A percentile compares a stretch with the other conserved stretches of the same genome.
Evolutionary conservation across 2,329 filamentous ascomycete genomes (phyloP).

Genomic region (Fusarium dimerum): DNA sequence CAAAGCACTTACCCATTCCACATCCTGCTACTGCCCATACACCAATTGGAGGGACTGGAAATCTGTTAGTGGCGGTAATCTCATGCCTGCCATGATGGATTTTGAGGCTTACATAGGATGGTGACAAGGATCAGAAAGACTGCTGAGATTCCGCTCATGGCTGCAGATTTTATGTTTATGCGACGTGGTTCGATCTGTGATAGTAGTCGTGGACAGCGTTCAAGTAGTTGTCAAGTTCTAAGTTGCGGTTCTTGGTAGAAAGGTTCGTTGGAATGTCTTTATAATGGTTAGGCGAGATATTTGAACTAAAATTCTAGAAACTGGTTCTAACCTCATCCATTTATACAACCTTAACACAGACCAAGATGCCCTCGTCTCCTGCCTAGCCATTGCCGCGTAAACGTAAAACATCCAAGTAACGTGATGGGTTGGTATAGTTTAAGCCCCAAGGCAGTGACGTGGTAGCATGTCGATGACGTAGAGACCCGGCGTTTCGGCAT

Average conservation of each 20-base stretch:
- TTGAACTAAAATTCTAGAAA: too few species aligned
- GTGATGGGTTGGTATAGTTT: neutral
- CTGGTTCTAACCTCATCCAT: too few species aligned
- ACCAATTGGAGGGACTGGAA: slow-evolving; percentile 64
- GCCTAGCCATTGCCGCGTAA: neutral
- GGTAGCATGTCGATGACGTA: neutral
- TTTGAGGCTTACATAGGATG: slow-evolving; percentile 44
- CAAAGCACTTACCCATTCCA: slow-evolving; percentile 48
- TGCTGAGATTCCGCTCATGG: slow-evolving; percentile 51
- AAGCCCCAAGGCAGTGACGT: neutral
- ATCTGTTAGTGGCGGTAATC: slow-evolving; percentile 20
- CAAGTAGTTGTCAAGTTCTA: too few species aligned
- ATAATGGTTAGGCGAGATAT: too few species aligned
- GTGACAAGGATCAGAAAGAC: slow-evolving; percentile 54
- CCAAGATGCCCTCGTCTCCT: neutral
- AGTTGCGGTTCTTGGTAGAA: too few species aligned
- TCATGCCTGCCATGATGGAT: neutral
- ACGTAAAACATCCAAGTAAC: neutral
- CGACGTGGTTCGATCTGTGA: neutral
- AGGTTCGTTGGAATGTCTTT: too few species aligned
- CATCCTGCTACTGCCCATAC: slow-evolving; percentile 67
- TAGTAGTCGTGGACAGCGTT: too few species aligned
- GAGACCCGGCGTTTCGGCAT: neutral
- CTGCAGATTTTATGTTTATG: slow-evolving; percentile 23
- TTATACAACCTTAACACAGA: too few species aligned